These are phyloP conservation scores for Ganoderma resinaceum DNA, from an alignment of 1,284 basidiomycete species.

Conservation along the genomic window DNA sequence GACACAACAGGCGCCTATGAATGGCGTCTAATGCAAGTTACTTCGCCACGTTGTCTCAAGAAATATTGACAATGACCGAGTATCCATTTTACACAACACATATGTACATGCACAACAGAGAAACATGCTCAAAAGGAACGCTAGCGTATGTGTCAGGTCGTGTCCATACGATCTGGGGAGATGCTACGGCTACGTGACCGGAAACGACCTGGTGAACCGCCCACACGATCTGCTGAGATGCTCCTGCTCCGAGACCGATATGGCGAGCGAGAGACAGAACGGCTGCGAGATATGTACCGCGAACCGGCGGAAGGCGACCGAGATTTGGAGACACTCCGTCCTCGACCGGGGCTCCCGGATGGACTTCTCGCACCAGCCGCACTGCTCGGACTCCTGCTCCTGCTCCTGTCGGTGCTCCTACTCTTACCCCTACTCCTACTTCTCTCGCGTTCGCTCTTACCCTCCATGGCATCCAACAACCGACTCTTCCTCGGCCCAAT, in stretches of 20 bases:
- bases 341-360: slow-evolving; percentile 33
- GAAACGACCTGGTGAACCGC: slow-evolving; percentile 37
- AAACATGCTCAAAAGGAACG: background rate
- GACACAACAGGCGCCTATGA: background rate
- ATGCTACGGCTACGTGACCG: slow-evolving; percentile 35
- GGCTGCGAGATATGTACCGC: slow-evolving; percentile 71
- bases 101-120: background rate
- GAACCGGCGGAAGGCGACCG: slow-evolving; percentile 53
- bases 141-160: background rate
- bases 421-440: slow-evolving; percentile 39
- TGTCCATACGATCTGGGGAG: slow-evolving; percentile 10
- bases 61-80: background rate
- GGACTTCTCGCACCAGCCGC: slow-evolving; percentile 39
- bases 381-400: slow-evolving; percentile 36
- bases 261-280: slow-evolving; percentile 52
- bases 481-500: slow-evolving; percentile 84
- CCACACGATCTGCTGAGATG: slow-evolving; percentile 65
- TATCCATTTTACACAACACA: background rate
- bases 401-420: slow-evolving; percentile 45
- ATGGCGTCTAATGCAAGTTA: background rate
- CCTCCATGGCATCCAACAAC: slow-evolving; percentile 84
- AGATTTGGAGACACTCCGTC: slow-evolving; percentile 41
- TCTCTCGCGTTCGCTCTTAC: slow-evolving; percentile 56
- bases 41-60: background rate
- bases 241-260: slow-evolving; percentile 65